Conservation (phyloP, 306 rosid species). For the Dryas alaskensis region DNA sequence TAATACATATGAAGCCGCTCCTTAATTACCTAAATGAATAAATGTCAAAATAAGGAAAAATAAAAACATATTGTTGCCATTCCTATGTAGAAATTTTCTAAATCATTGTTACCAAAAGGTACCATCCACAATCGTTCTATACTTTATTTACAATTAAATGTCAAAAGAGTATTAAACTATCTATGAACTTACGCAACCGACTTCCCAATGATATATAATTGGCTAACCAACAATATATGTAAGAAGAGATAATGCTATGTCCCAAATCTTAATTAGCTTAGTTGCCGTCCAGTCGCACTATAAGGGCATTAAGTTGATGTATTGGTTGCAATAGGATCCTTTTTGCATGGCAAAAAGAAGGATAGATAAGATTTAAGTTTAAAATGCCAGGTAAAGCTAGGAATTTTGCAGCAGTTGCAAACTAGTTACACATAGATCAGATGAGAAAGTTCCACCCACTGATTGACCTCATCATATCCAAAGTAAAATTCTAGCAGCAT, state of each 20-base stretch:
- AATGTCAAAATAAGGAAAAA: not conserved
- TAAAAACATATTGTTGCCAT: not conserved
- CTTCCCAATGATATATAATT: not conserved
- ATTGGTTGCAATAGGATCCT: not conserved
- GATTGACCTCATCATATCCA: not conserved
- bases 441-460: not conserved
- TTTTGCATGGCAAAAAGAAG: not conserved
- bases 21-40: not conserved
- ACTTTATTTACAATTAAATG: not conserved
- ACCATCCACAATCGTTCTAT: not conserved
- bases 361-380: not conserved
- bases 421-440: not conserved
- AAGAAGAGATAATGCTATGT: not conserved
- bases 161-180: slow-evolving; percentile 7
- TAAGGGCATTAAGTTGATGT: not conserved
- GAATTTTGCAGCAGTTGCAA: not conserved
- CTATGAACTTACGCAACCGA: not conserved
- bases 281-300: not conserved
- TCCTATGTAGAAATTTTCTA: not conserved
- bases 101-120: not conserved
- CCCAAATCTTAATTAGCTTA: not conserved
- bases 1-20: not conserved
- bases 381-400: not conserved
- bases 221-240: not conserved
- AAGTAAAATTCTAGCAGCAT: not conserved